Conservation (phyloP, 2,329 filamentous ascomycete genomes). For the Polychaeton citri region DNA sequence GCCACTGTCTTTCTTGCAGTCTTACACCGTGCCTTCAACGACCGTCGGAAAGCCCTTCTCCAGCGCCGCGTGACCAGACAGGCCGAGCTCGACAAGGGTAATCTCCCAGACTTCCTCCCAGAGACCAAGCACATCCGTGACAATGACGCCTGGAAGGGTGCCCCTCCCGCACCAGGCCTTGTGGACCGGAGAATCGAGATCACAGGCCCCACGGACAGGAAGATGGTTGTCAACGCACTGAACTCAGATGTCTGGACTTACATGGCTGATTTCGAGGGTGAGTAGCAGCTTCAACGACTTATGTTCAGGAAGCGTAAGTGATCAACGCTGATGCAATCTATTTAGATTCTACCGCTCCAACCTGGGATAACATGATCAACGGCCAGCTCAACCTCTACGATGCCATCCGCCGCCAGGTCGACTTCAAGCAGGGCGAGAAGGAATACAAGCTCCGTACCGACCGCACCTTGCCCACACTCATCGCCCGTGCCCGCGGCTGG, state of each 20-base stretch:
- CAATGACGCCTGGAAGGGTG: slow-evolving; percentile 84
- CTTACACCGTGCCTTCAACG: slow-evolving; percentile 89
- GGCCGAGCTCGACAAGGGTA: slow-evolving; percentile 81
- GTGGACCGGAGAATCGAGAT: slow-evolving; percentile 93
- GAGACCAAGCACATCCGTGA: slow-evolving; percentile 94
- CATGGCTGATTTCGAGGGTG: slow-evolving; percentile 98
- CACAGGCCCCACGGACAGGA: slow-evolving; percentile 90
- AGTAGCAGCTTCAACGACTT: no score
- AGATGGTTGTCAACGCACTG: slow-evolving; percentile 97
- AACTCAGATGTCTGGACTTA: slow-evolving; percentile 97
- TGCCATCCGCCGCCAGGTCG: slow-evolving; percentile 81
- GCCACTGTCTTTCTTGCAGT: slow-evolving; percentile 86
- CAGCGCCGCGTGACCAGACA: slow-evolving; percentile 78
- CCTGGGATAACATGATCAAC: slow-evolving; percentile 99
- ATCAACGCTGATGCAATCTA: not conserved
- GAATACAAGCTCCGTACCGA: slow-evolving; percentile 96
- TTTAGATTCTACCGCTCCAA: slow-evolving; percentile 82
- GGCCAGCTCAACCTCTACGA: slow-evolving; percentile 97
- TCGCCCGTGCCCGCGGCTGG: slow-evolving; percentile 91
- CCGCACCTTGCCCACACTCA: slow-evolving; percentile 73
- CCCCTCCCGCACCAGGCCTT: slow-evolving; percentile 78
- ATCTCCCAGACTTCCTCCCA: slow-evolving; percentile 83
- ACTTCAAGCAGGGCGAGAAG: slow-evolving; percentile 91
- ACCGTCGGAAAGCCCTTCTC: slow-evolving; percentile 73
- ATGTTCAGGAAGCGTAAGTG: not conserved